Evolutionary conservation across 192 early-diverging fungal species (phyloP), one percentile per base, ranked within the genome.

Genomic region (Linnemannia zychae): DNA sequence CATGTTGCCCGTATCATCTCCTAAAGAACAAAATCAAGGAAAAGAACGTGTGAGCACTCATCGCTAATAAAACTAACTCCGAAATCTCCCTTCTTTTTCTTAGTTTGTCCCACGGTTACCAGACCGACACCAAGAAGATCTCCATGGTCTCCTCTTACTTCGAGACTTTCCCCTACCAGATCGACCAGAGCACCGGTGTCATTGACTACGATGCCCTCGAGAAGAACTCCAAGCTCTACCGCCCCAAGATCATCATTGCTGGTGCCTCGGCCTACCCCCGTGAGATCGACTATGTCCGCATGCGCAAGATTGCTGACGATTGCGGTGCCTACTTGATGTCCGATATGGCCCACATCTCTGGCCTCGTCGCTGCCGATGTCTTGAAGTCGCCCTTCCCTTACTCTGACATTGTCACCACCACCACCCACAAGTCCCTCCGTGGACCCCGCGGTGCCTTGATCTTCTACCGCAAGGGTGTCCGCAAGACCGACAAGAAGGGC

Each of bases 371-470:
- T 9, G 98, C 98, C 12, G 93, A 91, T 37, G 94, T 96, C 33
- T 81, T 99, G 22, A 95, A 93, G 78, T 93, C 94, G 78, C 98
- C 98, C 18, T 99, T 98, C 86, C 93, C 95, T 78, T 91, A 95
- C 87, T 94, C 97, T 49, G 98, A 99, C 87, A 95, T 99, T 77
- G 98, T 99, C 82, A 99, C 98, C 16, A 99, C 98, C 38, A 99
- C 98, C 71, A 99, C 98, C 3, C 98, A 99, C 93, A 99, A 99
- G 87, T 98, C 98, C 20, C 93, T 99, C 63, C 92, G 98, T 77
- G 98, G 98, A n/a, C 98, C 98, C 40, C 93, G 98, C 78, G 98
- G 98, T 69, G 96, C 97, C 68, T 96, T 99, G 95, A 99, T 99
- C 90, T 99, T 99, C 88, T 99, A 93, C 94, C 94, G 98, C 77